A percentile compares a stretch with the other conserved stretches of the same genome.
These are phyloP conservation scores for Maudiozyma serrabonitensis DNA, from an alignment of 805 yeast species.

Conservation along the genomic window DNA sequence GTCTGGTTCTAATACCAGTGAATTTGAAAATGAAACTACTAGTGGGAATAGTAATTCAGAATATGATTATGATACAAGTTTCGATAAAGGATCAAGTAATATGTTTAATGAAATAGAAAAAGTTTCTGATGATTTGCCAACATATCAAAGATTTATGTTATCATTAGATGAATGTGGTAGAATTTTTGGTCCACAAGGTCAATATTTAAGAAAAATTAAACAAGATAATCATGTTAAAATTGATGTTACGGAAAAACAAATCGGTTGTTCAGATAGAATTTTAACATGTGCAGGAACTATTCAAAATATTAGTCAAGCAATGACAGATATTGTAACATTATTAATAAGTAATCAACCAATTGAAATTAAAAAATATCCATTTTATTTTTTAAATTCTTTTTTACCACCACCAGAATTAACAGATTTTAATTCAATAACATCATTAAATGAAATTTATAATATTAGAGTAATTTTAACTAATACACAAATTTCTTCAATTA, in stretches of 20 bases:
- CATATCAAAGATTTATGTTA: constrained; percentile 43
- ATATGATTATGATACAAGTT: not conserved
- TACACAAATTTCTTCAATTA: constrained; percentile 75
- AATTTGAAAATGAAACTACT: too few relatives aligned
- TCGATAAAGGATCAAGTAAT: not conserved
- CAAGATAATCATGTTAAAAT: constrained; percentile 70
- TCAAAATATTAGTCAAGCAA: constrained; percentile 56
- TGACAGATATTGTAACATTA: constrained; percentile 53
- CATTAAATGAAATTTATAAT: constrained; percentile 9
- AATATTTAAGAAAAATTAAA: constrained; percentile 61
- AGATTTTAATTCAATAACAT: constrained; percentile 9
- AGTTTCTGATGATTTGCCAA: constrained; percentile 7
- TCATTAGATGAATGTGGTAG: constrained; percentile 82
- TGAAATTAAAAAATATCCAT: constrained; percentile 46
- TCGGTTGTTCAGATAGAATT: constrained; percentile 73
- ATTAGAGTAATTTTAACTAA: constrained; percentile 70
- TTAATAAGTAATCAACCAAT: constrained; percentile 14
- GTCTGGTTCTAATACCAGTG: too few relatives aligned
- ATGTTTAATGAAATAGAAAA: not conserved
- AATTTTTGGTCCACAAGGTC: constrained; percentile 75
- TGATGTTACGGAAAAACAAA: constrained; percentile 67
- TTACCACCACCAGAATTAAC: constrained; percentile 12
- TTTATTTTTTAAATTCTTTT: constrained; percentile 24
- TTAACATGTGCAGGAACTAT: constrained; percentile 67
- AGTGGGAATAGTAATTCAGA: not conserved